phyloP scores from a whole-genome alignment of 1,284 basidiomycete species.

The Malassezia equina region DNA sequence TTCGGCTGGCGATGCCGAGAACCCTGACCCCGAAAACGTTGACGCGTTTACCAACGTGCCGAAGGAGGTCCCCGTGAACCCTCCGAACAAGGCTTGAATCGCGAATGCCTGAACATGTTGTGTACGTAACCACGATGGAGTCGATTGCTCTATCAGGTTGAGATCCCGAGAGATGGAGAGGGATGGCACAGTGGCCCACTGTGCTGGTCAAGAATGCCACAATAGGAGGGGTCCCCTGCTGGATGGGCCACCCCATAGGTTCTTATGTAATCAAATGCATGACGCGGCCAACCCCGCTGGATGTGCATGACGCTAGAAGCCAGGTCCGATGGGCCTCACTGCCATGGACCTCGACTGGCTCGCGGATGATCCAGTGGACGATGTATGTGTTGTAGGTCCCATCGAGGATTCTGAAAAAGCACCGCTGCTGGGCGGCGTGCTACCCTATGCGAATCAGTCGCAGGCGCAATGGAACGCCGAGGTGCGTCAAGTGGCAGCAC shows the following conservation, averaged over 20 bases:
- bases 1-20: neutral
- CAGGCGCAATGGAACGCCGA: conserved; percentile 68
- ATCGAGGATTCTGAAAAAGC: neutral
- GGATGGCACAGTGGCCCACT: neutral
- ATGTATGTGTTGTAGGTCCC: neutral
- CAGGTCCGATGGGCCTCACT: neutral
- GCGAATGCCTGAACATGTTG: neutral
- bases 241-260: neutral
- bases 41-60: neutral
- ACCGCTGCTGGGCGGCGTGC: conserved; percentile 3
- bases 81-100: neutral
- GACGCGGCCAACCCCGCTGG: neutral
- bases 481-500: conserved; percentile 65
- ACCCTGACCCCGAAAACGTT: neutral
- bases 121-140: neutral
- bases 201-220: neutral
- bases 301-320: neutral
- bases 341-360: conserved; percentile 6
- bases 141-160: too few species aligned
- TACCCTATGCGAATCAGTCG: conserved; percentile 75
- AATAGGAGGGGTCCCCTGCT: neutral
- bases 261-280: neutral
- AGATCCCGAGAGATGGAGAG: too few species aligned
- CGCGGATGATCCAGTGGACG: conserved; percentile 4
- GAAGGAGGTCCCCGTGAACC: neutral